These are phyloP conservation scores for Vachellia pachyceras DNA, from an alignment of 306 rosid genomes.

Conservation along the genomic window DNA sequence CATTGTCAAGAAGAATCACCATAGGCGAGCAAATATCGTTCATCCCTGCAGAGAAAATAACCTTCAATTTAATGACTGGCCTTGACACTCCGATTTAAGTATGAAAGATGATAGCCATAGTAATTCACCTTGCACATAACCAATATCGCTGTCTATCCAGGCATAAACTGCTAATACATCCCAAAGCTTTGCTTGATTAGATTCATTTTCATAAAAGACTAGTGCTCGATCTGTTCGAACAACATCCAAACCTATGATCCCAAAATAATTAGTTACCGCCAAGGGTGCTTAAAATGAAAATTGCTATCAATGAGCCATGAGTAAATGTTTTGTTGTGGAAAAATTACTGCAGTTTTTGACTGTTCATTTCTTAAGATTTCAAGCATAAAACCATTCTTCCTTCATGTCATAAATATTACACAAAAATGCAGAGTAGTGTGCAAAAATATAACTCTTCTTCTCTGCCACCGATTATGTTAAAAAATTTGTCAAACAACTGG, in stretches of 20 bases:
- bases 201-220: slow-evolving; percentile 79
- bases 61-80: slow-evolving; percentile 28
- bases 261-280: slow-evolving; percentile 45
- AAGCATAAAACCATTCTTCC: neutral
- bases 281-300: slow-evolving; percentile 36
- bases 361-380: neutral
- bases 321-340: neutral
- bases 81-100: slow-evolving; percentile 32
- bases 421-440: neutral
- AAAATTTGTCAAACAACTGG: slow-evolving; percentile 9
- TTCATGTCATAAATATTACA: neutral
- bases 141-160: slow-evolving; percentile 84
- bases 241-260: slow-evolving; percentile 80
- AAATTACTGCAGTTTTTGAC: neutral
- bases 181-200: slow-evolving; percentile 92
- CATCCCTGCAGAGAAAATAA: slow-evolving; percentile 72
- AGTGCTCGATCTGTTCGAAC: slow-evolving; percentile 88
- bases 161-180: slow-evolving; percentile 87
- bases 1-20: slow-evolving; percentile 77
- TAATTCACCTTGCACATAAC: slow-evolving; percentile 87
- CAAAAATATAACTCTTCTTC: slow-evolving; percentile 19
- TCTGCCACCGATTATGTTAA: slow-evolving; percentile 18
- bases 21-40: slow-evolving; percentile 95
- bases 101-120: slow-evolving; percentile 14
- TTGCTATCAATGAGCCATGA: slow-evolving; percentile 15